phyloP scores from a whole-genome alignment of 768 basidiomycete genomes.

The Cystofilobasidium bisporidii region DNA sequence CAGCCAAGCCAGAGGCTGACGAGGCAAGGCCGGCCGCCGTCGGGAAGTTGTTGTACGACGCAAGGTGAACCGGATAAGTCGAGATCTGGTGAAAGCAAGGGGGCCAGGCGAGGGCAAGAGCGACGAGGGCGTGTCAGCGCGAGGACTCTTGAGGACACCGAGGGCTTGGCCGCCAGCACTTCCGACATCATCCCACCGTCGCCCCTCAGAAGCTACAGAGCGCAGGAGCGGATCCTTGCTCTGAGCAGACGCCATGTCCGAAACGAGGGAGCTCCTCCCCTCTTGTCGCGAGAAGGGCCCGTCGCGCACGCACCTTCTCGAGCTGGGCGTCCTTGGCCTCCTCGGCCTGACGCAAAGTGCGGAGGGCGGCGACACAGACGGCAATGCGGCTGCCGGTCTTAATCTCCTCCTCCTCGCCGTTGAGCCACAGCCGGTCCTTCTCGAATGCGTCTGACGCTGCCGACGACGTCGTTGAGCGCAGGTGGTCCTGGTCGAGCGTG shows the following conservation, averaged over 20 bases:
- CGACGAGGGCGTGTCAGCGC: too few relatives aligned
- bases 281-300: background rate
- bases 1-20: constrained; percentile 93
- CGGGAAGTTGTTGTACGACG: constrained; percentile 96
- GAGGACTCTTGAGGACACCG: too few relatives aligned
- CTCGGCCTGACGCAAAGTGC: constrained; percentile 59
- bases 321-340: constrained; percentile 46
- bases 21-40: constrained; percentile 97
- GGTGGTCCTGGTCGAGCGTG: constrained; percentile 90
- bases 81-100: constrained; percentile 49
- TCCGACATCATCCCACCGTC: too few relatives aligned
- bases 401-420: constrained; percentile 84
- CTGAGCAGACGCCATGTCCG: too few relatives aligned
- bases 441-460: constrained; percentile 66
- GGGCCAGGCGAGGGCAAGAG: too few relatives aligned
- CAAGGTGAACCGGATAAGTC: constrained; percentile 66
- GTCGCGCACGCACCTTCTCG: constrained; percentile 23
- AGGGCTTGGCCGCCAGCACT: too few relatives aligned
- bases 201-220: too few relatives aligned
- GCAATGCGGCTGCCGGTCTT: constrained; percentile 65
- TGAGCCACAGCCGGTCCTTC: constrained; percentile 81
- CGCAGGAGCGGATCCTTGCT: too few relatives aligned
- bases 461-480: constrained; percentile 86
- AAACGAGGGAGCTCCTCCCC: too few relatives aligned
- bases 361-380: constrained; percentile 82